These are phyloP conservation scores for Cercis canadensis DNA, from an alignment of 306 rosid species.

Conservation along the genomic window DNA sequence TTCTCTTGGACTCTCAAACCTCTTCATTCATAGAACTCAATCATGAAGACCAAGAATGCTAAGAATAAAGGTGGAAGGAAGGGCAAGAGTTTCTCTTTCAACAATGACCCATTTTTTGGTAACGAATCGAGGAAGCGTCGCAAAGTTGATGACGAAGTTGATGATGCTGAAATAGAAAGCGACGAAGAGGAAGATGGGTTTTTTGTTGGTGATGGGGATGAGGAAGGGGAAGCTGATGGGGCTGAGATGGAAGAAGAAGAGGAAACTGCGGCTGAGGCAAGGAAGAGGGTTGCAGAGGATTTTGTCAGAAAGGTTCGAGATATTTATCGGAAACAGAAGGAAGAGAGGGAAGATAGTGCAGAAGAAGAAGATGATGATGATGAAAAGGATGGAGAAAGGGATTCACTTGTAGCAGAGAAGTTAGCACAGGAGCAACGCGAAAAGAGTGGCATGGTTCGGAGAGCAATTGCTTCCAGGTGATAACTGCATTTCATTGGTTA, in stretches of 20 bases:
- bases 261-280: slow-evolving; percentile 74
- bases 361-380: slow-evolving; percentile 42
- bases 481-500: slow-evolving; percentile 7
- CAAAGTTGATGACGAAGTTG: slow-evolving; percentile 43
- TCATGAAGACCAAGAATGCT: slow-evolving; percentile 48
- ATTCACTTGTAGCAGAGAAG: slow-evolving; percentile 71
- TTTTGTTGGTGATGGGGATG: slow-evolving; percentile 33
- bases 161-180: slow-evolving; percentile 69
- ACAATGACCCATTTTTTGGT: slow-evolving; percentile 63
- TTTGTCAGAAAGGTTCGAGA: slow-evolving; percentile 49
- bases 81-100: slow-evolving; percentile 36
- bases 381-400: slow-evolving; percentile 61
- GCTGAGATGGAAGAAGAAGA: slow-evolving; percentile 48
- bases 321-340: slow-evolving; percentile 57
- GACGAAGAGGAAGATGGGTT: slow-evolving; percentile 59
- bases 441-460: slow-evolving; percentile 82
- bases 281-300: slow-evolving; percentile 69
- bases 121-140: slow-evolving; percentile 64
- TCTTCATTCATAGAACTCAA: not conserved
- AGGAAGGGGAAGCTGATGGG: slow-evolving; percentile 20
- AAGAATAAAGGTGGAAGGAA: slow-evolving; percentile 52
- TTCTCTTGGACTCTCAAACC: not conserved
- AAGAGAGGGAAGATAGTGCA: slow-evolving; percentile 43
- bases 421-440: slow-evolving; percentile 81
- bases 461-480: slow-evolving; percentile 77